Base-by-base conservation (phyloP, 805 yeast species). In the Lipomyces chichibuensis region DNA sequence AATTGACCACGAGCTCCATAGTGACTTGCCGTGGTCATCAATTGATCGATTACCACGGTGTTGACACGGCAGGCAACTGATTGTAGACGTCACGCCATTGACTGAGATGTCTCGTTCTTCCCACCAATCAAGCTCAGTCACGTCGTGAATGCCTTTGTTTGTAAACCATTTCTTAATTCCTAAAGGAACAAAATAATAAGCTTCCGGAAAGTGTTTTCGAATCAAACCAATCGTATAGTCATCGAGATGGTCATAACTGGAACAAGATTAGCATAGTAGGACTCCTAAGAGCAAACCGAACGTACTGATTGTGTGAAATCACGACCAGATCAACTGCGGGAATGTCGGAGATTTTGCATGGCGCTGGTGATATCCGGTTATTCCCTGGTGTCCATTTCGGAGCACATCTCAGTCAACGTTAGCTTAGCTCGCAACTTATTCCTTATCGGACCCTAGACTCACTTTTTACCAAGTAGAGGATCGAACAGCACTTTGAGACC, bases 81-180 rank as follows among this genome's bases (percentile, higher is more conserved):
- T n/a, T 11, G 65, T 60, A 3, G 65, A 66, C 1, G 29, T 51
- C 25, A 58, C 49, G 29, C 65, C 67, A 51, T 54, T n/a, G 17
- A 64, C 60, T 7, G 60, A n/a, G 46, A 67, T 35, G 6, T 55
- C 66, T n/a, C 59, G 62, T 37, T 83, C 79, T 60, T 92, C 92
- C 98, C 98, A 93, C 98, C 98, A 93, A 73, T 89, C 88, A 85
- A 94, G 82, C 75, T 93, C 98, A 1, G 87, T 80, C 8, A 86
- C 84, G 63, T 86, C 85, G 27, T 80, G 76, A 2, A 89, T 82
- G 0, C 93, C 91, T 57, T 82, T 79, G 32, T 84, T 78, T 0
- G 81, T 83, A 72, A 93, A 79, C 66, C 83, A 86, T 72, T 80
- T 80, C 65, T 85, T 84, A 62, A 93, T 81, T 0, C 98, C 98